Evolutionary conservation across 1,139 yeast genomes (phyloP).

Genomic region (Candida pseudoviswanathii): DNA sequence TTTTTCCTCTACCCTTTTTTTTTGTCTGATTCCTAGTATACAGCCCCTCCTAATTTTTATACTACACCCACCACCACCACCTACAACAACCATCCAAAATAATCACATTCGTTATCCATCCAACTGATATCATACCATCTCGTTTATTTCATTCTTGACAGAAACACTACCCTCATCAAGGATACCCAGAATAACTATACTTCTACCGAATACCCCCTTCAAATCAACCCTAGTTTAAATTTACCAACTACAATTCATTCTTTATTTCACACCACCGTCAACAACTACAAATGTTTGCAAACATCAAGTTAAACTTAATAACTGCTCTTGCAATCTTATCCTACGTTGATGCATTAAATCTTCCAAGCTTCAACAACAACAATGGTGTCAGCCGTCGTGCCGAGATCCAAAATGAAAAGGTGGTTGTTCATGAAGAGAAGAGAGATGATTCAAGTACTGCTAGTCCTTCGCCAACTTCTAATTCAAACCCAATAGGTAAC

Average conservation of each 20-base stretch:
- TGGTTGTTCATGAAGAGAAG: background rate
- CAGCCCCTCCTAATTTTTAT: too few relatives aligned
- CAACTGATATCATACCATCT: background rate
- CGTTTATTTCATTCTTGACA: too few relatives aligned
- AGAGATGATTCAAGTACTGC: background rate
- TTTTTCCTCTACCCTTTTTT: background rate
- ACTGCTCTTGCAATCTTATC: conserved; percentile 14
- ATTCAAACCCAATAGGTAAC: background rate
- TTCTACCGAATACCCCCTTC: background rate
- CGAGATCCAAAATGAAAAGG: background rate
- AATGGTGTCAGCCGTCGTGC: background rate
- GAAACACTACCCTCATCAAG: too few relatives aligned
- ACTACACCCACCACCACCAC: too few relatives aligned
- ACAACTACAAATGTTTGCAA: conserved; percentile 10
- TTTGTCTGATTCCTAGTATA: too few relatives aligned
- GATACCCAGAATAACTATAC: background rate
- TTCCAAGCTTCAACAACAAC: background rate
- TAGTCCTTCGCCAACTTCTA: background rate
- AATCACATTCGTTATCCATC: background rate
- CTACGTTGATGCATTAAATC: conserved; percentile 8
- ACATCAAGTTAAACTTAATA: conserved; percentile 12
- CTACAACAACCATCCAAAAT: too few relatives aligned
- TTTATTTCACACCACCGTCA: background rate
- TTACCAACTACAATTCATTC: conserved; percentile 16
- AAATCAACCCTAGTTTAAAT: background rate